Evolutionary conservation across 2,329 filamentous ascomycete genomes (phyloP), one percentile per base, ranked within the genome.

Genomic region (Aspergillus ustus): DNA sequence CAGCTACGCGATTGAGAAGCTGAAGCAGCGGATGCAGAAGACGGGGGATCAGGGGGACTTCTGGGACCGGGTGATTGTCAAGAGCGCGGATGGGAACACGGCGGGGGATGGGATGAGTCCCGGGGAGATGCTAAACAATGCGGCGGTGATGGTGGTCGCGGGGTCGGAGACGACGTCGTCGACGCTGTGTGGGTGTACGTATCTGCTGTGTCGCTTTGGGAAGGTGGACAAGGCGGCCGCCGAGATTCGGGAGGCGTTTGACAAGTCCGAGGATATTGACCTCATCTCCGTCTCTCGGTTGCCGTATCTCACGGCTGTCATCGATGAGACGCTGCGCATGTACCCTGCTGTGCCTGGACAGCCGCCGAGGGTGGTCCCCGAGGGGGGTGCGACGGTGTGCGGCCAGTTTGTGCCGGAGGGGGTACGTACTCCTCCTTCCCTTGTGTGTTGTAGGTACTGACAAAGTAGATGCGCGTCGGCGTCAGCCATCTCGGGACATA

Each of bases 401-500:
- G 52, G 52, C 9, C 28, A 17, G 15, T 60, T 46, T 13, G 51
- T 60, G 2, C 51, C 51, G 7, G 51, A 31, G 40, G 51, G 22
- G n/a, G 51, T 53, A 43, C 1, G 51, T 19, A 3, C 28, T 11
- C 19, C 46, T 50, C 1, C 20, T 48, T 19, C 45, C 5, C 9
- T 19, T 15, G 9, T 22, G 45, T 13, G 15, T 48, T 11, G 20
- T 20, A 7, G 45, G 15, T n/a, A 22, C 15, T 11, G 20, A 5
- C 4, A 1, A 11, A 15, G 4, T 52, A 82, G 80, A 82, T 77
- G 1, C 65, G 69, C 1, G 74, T 84, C 0, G 73, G 74, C 1
- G 73, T 83, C 1, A 75, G 77, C 54, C 81, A 84, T 28, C 81
- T 73, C 61, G 71, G 78, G 1, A 74, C 80, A 20, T 79, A 80